Percentiles rank a stretch among this genome's conserved stretches.
Conservation (phyloP, 352 stramenopile species). For the Phytophthora constricta region DNA sequence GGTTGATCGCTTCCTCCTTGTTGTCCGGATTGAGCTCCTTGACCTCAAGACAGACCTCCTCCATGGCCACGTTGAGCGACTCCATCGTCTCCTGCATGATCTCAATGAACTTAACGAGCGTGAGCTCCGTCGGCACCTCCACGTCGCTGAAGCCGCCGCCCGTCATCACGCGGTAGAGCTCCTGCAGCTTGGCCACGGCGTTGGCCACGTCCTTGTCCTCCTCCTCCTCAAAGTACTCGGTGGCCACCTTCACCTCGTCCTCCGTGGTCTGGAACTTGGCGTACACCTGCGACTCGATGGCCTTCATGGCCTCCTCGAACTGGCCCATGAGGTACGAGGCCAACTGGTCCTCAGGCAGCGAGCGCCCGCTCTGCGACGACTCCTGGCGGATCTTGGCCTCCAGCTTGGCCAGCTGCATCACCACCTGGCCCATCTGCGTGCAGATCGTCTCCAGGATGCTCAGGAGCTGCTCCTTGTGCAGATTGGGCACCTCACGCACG, state of each 20-base stretch:
- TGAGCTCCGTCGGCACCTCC: constrained; percentile 82
- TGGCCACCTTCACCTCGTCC: constrained; percentile 86
- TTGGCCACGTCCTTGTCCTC: constrained; percentile 88
- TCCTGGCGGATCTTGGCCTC: constrained; percentile 91
- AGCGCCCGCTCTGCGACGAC: constrained; percentile 83
- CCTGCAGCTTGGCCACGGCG: constrained; percentile 86
- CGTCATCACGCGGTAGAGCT: constrained; percentile 90
- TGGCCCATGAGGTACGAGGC: constrained; percentile 90
- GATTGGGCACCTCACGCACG: constrained; percentile 79
- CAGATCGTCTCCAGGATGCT: constrained; percentile 90
- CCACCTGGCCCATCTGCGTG: constrained; percentile 89
- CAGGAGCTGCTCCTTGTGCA: constrained; percentile 89
- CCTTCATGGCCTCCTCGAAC: constrained; percentile 92
- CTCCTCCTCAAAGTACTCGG: constrained; percentile 90
- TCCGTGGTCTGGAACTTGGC: constrained; percentile 90
- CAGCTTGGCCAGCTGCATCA: constrained; percentile 90
- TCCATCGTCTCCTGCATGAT: constrained; percentile 93
- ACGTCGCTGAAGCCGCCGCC: constrained; percentile 82
- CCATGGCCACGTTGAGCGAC: constrained; percentile 90
- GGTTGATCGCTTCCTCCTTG: constrained; percentile 91
- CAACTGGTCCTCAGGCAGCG: constrained; percentile 83
- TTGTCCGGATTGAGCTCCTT: constrained; percentile 89
- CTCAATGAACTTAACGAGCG: constrained; percentile 87
- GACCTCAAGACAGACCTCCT: constrained; percentile 88
- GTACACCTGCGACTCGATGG: constrained; percentile 89